Conservation (phyloP, 768 basidiomycete species). For the Phallus indusiatus region DNA sequence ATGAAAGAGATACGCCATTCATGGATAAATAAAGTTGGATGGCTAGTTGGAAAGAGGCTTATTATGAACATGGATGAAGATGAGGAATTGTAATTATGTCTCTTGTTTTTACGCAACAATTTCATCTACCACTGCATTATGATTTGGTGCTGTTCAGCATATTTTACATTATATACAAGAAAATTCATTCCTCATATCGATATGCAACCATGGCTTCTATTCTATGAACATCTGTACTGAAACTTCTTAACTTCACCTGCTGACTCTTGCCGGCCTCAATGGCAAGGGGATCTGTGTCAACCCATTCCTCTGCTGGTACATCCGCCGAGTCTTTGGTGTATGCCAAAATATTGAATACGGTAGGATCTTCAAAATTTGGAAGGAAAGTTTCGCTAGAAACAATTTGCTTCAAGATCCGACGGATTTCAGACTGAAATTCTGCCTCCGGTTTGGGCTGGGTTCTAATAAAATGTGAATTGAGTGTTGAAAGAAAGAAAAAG, state of each 20-base stretch:
- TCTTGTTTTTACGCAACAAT: background rate
- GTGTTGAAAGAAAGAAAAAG: conserved; percentile 5
- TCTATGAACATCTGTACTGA: conserved; percentile 96
- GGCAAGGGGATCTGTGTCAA: conserved; percentile 85
- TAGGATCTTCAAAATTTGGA: conserved; percentile 89
- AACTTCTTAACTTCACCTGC: conserved; percentile 89
- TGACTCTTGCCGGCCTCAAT: conserved; percentile 92
- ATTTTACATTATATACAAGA: background rate
- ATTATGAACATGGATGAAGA: conserved; percentile 24
- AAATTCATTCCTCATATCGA: conserved; percentile 67
- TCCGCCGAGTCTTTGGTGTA: conserved; percentile 91
- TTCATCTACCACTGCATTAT: background rate
- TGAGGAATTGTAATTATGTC: conserved; percentile 13
- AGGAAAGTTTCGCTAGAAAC: conserved; percentile 95
- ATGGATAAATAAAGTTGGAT: conserved; percentile 71
- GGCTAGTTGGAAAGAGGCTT: conserved; percentile 48
- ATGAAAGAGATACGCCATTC: conserved; percentile 44
- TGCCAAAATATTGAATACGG: conserved; percentile 95
- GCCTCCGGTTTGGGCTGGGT: conserved; percentile 61
- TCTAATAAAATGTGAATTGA: conserved; percentile 22
- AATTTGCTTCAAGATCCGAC: conserved; percentile 97
- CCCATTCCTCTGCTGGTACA: conserved; percentile 89
- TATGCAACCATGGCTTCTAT: conserved; percentile 98
- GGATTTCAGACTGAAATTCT: conserved; percentile 95
- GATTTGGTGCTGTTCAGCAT: background rate